Evolutionary conservation across 345 rosid species (phyloP).

Genomic region (Eucalyptus curtisii): DNA sequence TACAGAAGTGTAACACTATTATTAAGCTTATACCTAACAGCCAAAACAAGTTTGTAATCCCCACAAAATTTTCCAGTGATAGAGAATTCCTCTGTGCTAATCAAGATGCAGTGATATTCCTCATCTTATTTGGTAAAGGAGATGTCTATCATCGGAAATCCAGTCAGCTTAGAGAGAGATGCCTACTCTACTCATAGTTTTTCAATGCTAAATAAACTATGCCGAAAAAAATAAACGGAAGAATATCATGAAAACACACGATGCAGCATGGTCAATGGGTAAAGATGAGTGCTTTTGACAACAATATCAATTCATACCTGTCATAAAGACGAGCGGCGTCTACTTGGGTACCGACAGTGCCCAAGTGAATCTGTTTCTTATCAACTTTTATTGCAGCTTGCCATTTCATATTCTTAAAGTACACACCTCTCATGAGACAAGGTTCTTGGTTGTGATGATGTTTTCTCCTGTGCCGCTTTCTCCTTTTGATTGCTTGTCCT

Average conservation of each 20-base stretch:
- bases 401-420: constrained; percentile 99
- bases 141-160: neutral
- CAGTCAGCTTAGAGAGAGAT: neutral
- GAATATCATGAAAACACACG: neutral
- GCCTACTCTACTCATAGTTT: neutral
- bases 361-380: constrained; percentile 92
- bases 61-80: neutral
- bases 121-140: neutral
- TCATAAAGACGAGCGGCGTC: constrained; percentile 95
- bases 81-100: neutral
- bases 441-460: constrained; percentile 80
- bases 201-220: neutral
- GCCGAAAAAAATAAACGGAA: neutral
- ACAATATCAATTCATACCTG: constrained; percentile 26
- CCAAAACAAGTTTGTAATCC: neutral
- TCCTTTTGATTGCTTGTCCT: constrained; percentile 79
- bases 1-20: neutral
- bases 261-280: neutral
- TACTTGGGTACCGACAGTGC: constrained; percentile 87
- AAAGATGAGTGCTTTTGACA: neutral
- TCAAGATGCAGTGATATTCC: neutral
- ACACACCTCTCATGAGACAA: constrained; percentile 96
- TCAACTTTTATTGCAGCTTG: constrained; percentile 98
- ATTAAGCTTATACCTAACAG: neutral
- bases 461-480: constrained; percentile 90